Evolutionary conservation across 306 rosid species (phyloP), one percentile per base, ranked within the genome.

Genomic region (Castanea sativa): DNA sequence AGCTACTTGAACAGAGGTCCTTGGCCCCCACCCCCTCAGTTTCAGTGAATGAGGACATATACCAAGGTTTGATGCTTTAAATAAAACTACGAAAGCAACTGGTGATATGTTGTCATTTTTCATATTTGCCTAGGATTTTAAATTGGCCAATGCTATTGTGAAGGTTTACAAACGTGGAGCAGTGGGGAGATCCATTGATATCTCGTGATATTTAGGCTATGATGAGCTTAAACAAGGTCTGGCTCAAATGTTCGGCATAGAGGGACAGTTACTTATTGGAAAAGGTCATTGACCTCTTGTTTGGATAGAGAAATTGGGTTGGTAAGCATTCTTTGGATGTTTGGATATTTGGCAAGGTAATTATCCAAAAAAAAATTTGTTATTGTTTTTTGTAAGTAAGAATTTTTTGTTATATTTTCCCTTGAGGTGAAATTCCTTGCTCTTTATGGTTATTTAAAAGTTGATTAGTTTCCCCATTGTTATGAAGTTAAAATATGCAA

Each of bases 101-200:
- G 68, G 5, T 57, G 11, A 57, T 32, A 20, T 68, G 30, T 6
- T 57, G 30, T 51, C 35, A n/a, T 67, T 77, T 73, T 21, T 58
- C 16, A 57, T 55, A 4, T 51, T 67, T 51, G 14, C 5, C 27
- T 67, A 18, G 51, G 27, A 33, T 72, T 78, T 68, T 78, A 74
- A 84, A 63, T 75, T 76, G 73, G 77, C 78, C 61, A 20, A 25
- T 80, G 52, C 20, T 41, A 67, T 69, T 65, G 25, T 33, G 73
- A 79, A 95, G 98, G 99, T 95, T 33, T 93, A 95, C 87, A 95
- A 95, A 83, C 96, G 99, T 15, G 99, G 99, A 85, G 98, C 99
- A 43, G 98, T 95, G 19, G 99, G 99, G 78, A 91, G 99, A 74
- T 95, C 96, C n/a, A 95, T 95, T 65, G 99, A 95, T 83, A 89